Base-by-base conservation (phyloP, 1,284 basidiomycete species). In the Blastosporella zonata region DNA sequence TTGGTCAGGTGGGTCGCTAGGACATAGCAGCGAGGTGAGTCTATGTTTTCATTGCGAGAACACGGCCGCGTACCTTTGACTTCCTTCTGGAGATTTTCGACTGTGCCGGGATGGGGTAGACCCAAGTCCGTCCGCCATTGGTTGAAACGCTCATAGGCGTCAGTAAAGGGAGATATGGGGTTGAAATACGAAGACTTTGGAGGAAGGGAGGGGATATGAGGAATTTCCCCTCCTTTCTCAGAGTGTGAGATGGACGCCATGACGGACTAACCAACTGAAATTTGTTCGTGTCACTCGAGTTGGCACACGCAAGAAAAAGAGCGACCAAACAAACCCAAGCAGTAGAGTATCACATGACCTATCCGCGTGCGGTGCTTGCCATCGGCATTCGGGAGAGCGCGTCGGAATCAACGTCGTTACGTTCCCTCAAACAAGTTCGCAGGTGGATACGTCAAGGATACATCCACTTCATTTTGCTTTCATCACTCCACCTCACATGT, bases 1-100 rank as follows among this genome's bases (percentile, higher is more conserved):
- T 97, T 97, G 54, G 86, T 89, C 54, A 97, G 72, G 66, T 93
- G 93, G 15, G 93, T 96, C 54, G 82, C 93, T 96, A n/a, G 42
- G 39, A 6, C 13, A 44, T 33, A 44, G 42, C 43, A 52, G 40
- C 47, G 31, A 10, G 54, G 48, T 53, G n/a, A 53, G 21, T 23
- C 43, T 38, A 40, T 35, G 23, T 28, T 6, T 37, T 36, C 17
- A 12, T 27, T 39, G 6, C 20, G 17, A 35, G 20, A 40, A 35
- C 36, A 38, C 47, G 48, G 47, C 47, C 34, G 46, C 78, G 58
- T 64, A 95, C 93, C 71, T 71, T 91, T 92, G 59, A 90, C 84
- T 72, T 97, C 94, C 69, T 91, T 91, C 60, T 89, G 87, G 57
- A 97, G 75, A 65, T 88, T 90, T 78, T 97, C 94, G 25, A 88